phyloP scores from a whole-genome alignment of 768 basidiomycete genomes.

The Leccinum broughii region DNA sequence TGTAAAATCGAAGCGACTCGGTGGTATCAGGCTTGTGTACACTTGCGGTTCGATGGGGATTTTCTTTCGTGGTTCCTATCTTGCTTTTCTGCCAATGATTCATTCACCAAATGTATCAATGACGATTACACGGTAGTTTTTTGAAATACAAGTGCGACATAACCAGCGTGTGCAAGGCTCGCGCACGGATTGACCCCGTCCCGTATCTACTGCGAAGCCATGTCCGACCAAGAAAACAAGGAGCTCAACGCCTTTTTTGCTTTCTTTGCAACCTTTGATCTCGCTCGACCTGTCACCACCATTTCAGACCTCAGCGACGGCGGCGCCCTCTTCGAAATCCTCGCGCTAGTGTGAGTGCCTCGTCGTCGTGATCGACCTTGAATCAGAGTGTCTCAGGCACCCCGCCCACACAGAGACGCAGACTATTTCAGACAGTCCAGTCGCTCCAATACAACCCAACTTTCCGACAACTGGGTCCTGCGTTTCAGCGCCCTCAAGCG shows the following conservation, averaged over 20 bases:
- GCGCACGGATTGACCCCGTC: conserved; percentile 2
- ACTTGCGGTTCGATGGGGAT: too few relatives aligned
- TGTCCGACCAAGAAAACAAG: conserved; percentile 46
- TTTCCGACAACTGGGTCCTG: conserved; percentile 86
- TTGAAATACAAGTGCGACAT: neutral
- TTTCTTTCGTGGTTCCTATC: too few relatives aligned
- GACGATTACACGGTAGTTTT: too few relatives aligned
- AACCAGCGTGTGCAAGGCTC: conserved; percentile 6
- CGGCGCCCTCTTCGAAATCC: conserved; percentile 69
- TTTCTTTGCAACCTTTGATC: conserved; percentile 74
- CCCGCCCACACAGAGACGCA: conserved; percentile 49
- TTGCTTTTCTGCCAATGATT: too few relatives aligned
- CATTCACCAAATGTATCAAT: too few relatives aligned
- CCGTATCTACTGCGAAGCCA: conserved; percentile 12
- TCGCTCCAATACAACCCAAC: conserved; percentile 57
- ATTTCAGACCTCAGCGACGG: conserved; percentile 80
- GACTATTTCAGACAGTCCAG: conserved; percentile 72
- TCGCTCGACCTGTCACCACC: conserved; percentile 60
- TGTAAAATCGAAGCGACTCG: neutral
- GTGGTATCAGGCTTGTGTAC: neutral
- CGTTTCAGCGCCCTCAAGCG: conserved; percentile 82
- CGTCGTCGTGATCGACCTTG: neutral
- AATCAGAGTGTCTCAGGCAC: conserved; percentile 11
- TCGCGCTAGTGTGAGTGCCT: conserved; percentile 67
- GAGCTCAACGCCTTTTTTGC: conserved; percentile 81